A percentile compares a stretch with the other conserved stretches of the same genome.
These are phyloP conservation scores for Malassezia vespertilionis DNA, from an alignment of 1,284 basidiomycete genomes.

Conservation along the genomic window DNA sequence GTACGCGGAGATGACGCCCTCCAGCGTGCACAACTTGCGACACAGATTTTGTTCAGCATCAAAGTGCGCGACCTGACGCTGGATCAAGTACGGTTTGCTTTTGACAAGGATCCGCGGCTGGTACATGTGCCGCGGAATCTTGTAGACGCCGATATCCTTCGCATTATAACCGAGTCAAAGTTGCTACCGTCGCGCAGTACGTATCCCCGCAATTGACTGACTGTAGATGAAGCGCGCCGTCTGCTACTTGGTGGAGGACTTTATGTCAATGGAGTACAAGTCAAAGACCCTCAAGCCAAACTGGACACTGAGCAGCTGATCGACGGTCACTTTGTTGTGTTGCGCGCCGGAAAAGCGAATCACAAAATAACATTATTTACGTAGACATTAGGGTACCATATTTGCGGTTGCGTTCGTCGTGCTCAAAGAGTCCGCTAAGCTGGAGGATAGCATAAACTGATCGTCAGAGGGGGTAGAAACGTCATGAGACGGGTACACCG, in stretches of 20 bases:
- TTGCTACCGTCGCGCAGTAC: conserved; percentile 13
- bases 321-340: conserved; percentile 8
- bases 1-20: conserved; percentile 50
- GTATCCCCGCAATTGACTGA: conserved; percentile 6
- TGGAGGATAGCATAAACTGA: too few species aligned
- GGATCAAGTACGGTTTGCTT: conserved; percentile 54
- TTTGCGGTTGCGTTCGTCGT: too few species aligned
- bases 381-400: too few species aligned
- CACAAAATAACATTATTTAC: too few species aligned
- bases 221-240: conserved; percentile 12
- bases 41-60: conserved; percentile 57
- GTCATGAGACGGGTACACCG: too few species aligned
- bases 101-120: conserved; percentile 54
- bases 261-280: conserved; percentile 12
- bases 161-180: not conserved
- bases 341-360: conserved; percentile 15
- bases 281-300: conserved; percentile 1
- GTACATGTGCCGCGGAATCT: conserved; percentile 5
- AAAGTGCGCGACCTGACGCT: conserved; percentile 52
- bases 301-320: conserved; percentile 1
- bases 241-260: conserved; percentile 15
- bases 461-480: too few species aligned
- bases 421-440: too few species aligned
- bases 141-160: not conserved
- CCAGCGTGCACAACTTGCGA: conserved; percentile 55